Evolutionary conservation across 176 grass and related monocot genomes (phyloP).

Genomic region (Oryza meyeriana): DNA sequence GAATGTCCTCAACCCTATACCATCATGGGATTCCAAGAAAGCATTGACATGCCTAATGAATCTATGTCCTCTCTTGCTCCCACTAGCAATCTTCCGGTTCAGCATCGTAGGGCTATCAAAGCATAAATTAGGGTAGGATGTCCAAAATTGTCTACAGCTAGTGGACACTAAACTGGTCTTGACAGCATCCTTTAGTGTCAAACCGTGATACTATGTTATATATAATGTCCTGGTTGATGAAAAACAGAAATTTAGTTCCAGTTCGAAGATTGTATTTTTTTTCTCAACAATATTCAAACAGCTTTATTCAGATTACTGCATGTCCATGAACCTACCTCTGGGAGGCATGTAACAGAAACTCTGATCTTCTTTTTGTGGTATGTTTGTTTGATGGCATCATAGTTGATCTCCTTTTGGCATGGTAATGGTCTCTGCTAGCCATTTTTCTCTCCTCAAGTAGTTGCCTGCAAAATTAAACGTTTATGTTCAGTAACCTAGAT

Average conservation of each 20-base stretch:
- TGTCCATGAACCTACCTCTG: background rate
- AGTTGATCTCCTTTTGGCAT: background rate
- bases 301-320: background rate
- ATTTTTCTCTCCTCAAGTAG: background rate
- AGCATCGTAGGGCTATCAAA: constrained; percentile 21
- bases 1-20: background rate
- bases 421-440: background rate
- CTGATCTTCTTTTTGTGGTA: background rate
- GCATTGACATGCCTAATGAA: constrained; percentile 13
- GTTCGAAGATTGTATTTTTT: background rate
- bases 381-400: background rate
- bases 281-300: no score
- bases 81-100: background rate
- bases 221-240: background rate
- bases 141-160: constrained; percentile 2
- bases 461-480: background rate
- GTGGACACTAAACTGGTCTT: constrained; percentile 1
- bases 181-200: constrained; percentile 20
- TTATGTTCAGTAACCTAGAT: no score
- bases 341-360: background rate
- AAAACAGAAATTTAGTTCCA: background rate
- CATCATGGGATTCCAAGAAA: constrained; percentile 9
- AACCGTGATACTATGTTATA: background rate
- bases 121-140: constrained; percentile 4
- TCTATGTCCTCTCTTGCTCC: background rate